phyloP scores from a whole-genome alignment of 2,329 filamentous ascomycete genomes.

The Xylariomycetidae sp. region DNA sequence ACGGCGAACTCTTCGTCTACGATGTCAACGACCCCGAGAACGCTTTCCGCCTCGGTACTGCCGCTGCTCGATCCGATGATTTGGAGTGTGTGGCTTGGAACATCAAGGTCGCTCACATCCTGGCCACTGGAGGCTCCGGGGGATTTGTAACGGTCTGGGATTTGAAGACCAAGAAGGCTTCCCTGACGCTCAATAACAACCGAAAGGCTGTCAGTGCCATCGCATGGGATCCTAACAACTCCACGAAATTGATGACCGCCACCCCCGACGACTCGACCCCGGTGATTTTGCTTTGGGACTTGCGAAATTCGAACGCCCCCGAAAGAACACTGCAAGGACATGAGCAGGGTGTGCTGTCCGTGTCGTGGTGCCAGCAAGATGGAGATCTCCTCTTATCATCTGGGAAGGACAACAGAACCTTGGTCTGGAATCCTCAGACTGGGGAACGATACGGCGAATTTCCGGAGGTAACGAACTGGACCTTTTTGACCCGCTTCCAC shows the following conservation, averaged over 20 bases:
- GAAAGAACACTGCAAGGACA: slow-evolving; percentile 87
- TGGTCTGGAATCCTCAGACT: slow-evolving; percentile 94
- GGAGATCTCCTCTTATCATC: slow-evolving; percentile 83
- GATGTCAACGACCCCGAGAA: slow-evolving; percentile 86
- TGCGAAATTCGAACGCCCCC: slow-evolving; percentile 92
- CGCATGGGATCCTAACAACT: slow-evolving; percentile 93
- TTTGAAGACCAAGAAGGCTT: slow-evolving; percentile 95
- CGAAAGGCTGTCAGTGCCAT: slow-evolving; percentile 92
- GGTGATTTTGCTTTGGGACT: slow-evolving; percentile 86
- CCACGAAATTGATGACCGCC: slow-evolving; percentile 89
- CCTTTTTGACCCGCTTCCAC: slow-evolving; percentile 91
- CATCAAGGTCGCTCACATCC: slow-evolving; percentile 91
- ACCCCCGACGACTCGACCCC: slow-evolving; percentile 85
- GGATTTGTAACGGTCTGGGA: slow-evolving; percentile 99
- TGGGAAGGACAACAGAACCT: slow-evolving; percentile 92
- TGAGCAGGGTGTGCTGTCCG: slow-evolving; percentile 84
- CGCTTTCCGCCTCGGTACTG: slow-evolving; percentile 82
- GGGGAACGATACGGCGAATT: slow-evolving; percentile 86
- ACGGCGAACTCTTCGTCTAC: slow-evolving; percentile 94
- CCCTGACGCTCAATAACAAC: slow-evolving; percentile 89
- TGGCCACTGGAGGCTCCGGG: slow-evolving; percentile 87
- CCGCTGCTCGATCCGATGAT: slow-evolving; percentile 84
- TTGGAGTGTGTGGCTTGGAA: slow-evolving; percentile 98
- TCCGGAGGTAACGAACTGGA: slow-evolving; percentile 98
- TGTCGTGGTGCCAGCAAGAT: slow-evolving; percentile 94